Percentiles rank a stretch among this genome's conserved stretches.
Conservation (phyloP, 2,329 filamentous ascomycete species). For the Ophiostoma sp. region DNA sequence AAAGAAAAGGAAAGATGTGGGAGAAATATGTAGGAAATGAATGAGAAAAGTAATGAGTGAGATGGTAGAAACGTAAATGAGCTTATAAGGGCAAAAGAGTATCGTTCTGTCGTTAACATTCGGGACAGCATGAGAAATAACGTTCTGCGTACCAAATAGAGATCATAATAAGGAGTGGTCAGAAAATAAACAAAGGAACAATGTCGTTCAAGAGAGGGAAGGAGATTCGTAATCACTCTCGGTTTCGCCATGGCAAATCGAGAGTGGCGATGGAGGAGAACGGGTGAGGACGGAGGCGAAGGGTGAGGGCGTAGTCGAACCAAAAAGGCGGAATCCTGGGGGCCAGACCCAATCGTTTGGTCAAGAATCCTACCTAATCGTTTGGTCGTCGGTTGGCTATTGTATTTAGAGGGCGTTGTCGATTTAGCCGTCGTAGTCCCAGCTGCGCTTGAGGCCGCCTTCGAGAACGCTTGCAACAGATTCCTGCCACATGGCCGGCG, state of each 20-base stretch:
- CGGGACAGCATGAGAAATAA: constrained; percentile 4
- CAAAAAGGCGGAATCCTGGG: not conserved
- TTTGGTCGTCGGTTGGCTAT: not conserved
- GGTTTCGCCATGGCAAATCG: no score
- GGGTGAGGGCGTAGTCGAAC: not conserved
- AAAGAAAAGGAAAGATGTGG: not conserved
- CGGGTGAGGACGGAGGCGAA: not conserved
- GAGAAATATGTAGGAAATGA: not conserved
- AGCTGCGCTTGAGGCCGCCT: constrained; percentile 61
- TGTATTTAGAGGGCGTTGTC: not conserved
- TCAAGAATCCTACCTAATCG: not conserved
- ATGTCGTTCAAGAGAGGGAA: not conserved
- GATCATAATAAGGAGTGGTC: constrained; percentile 13
- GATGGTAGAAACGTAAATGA: not conserved
- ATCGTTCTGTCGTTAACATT: constrained; percentile 25
- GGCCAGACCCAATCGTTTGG: not conserved
- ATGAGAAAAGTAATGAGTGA: not conserved
- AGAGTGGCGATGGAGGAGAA: not conserved
- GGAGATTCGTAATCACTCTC: not conserved
- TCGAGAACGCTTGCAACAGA: constrained; percentile 69
- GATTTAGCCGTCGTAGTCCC: constrained; percentile 52
- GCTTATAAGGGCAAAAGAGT: not conserved
- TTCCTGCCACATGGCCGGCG: constrained; percentile 72
- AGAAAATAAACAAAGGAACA: constrained; percentile 6
- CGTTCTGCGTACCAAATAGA: constrained; percentile 21